phyloP scores from a whole-genome alignment of 1,284 basidiomycete genomes.

The Sutorius eximius region DNA sequence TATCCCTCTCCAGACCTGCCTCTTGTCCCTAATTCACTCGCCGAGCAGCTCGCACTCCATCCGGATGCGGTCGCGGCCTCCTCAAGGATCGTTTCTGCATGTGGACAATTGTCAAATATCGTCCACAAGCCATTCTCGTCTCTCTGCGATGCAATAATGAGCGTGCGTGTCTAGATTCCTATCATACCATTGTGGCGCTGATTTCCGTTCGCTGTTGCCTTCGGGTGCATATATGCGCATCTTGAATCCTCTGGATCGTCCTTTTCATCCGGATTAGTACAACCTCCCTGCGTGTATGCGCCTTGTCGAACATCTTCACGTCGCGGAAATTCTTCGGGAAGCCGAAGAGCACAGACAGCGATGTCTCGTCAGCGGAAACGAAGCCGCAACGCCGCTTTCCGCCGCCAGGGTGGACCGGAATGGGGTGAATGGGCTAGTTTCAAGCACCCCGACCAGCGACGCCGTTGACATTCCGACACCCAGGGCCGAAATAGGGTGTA shows the following conservation, averaged over 20 bases:
- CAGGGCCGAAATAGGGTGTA: neutral
- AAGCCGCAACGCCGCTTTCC: neutral
- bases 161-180: slow-evolving; percentile 41
- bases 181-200: neutral
- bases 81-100: slow-evolving; percentile 63
- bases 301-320: slow-evolving; percentile 64
- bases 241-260: neutral
- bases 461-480: neutral
- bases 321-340: slow-evolving; percentile 64
- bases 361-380: neutral
- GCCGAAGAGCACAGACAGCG: slow-evolving; percentile 39
- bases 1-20: slow-evolving; percentile 61
- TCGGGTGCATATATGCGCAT: slow-evolving; percentile 15
- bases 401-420: neutral
- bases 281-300: slow-evolving; percentile 70
- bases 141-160: slow-evolving; percentile 66
- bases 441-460: neutral
- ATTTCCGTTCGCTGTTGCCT: neutral
- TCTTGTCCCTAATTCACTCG: slow-evolving; percentile 44
- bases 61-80: slow-evolving; percentile 59
- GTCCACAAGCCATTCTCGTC: slow-evolving; percentile 67
- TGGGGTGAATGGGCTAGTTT: neutral
- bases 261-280: slow-evolving; percentile 44
- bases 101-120: slow-evolving; percentile 59
- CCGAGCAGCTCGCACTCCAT: slow-evolving; percentile 56